phyloP scores from a whole-genome alignment of 192 early-diverging fungal genomes.

The Pilaira anomala region DNA sequence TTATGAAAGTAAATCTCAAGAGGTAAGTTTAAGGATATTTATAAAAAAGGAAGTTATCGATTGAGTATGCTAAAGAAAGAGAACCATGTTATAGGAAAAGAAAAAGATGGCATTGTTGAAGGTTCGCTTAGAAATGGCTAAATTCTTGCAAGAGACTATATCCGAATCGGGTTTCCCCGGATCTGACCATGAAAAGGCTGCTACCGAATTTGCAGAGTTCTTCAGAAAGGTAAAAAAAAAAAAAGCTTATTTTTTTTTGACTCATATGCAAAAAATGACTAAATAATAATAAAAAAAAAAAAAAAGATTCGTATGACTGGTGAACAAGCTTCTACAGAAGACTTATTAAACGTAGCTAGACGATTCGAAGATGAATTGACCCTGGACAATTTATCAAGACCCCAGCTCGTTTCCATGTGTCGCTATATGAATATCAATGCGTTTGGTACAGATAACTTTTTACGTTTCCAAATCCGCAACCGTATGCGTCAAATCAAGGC shows the following conservation, averaged over 20 bases:
- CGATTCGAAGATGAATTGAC: slow-evolving; percentile 94
- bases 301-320: slow-evolving; percentile 75
- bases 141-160: slow-evolving; percentile 94
- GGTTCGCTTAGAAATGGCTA: slow-evolving; percentile 92
- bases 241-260: too few species aligned
- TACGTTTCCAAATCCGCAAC: slow-evolving; percentile 89
- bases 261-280: neutral
- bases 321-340: slow-evolving; percentile 76
- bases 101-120: slow-evolving; percentile 90
- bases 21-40: slow-evolving; percentile 41
- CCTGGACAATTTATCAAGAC: slow-evolving; percentile 87
- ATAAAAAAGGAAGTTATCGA: neutral
- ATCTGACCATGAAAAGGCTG: slow-evolving; percentile 48
- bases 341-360: slow-evolving; percentile 79
- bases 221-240: slow-evolving; percentile 62
- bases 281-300: neutral
- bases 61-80: too few species aligned
- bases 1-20: slow-evolving; percentile 86
- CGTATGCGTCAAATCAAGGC: slow-evolving; percentile 80
- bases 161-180: slow-evolving; percentile 71
- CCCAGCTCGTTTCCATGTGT: slow-evolving; percentile 93
- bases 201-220: slow-evolving; percentile 70
- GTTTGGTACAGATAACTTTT: slow-evolving; percentile 97
- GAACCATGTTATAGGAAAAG: slow-evolving; percentile 65
- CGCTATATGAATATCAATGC: slow-evolving; percentile 93